Conservation (phyloP, 1,284 basidiomycete species). For the Ustilago curta region DNA sequence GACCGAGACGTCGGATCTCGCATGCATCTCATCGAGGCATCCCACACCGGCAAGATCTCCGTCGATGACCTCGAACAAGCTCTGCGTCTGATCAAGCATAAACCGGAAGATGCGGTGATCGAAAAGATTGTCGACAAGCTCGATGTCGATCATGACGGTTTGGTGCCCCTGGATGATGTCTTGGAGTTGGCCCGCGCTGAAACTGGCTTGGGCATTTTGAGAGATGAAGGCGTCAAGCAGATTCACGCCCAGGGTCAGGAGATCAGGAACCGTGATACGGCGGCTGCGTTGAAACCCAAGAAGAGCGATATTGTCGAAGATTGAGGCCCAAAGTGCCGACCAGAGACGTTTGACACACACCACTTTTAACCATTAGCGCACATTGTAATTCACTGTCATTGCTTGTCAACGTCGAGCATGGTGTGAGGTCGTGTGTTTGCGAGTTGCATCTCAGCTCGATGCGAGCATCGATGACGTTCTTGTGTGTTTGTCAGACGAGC, state of each 20-base stretch:
- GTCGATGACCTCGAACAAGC: constrained; percentile 90
- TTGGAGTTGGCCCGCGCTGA: constrained; percentile 69
- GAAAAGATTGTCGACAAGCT: constrained; percentile 90
- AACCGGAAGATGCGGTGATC: constrained; percentile 88
- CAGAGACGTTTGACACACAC: neutral
- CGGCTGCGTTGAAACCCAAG: constrained; percentile 45
- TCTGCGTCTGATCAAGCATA: constrained; percentile 90
- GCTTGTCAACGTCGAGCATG: neutral
- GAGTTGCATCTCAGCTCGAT: no score
- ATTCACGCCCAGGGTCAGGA: constrained; percentile 57
- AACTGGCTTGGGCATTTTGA: constrained; percentile 66
- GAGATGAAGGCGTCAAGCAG: constrained; percentile 61
- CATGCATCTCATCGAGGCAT: constrained; percentile 92
- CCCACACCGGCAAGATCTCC: constrained; percentile 90
- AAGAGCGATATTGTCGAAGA: constrained; percentile 62
- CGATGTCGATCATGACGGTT: constrained; percentile 95
- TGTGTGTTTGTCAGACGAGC: no score
- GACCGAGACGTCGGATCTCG: constrained; percentile 83
- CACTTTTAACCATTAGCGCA: neutral
- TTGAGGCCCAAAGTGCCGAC: neutral
- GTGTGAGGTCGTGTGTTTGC: neutral
- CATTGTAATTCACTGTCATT: neutral
- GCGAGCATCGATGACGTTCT: no score
- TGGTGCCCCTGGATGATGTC: constrained; percentile 74
- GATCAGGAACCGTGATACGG: constrained; percentile 27